Evolutionary conservation across 139 green algal species (phyloP).

Genomic region (Chlorella sorokiniana): DNA sequence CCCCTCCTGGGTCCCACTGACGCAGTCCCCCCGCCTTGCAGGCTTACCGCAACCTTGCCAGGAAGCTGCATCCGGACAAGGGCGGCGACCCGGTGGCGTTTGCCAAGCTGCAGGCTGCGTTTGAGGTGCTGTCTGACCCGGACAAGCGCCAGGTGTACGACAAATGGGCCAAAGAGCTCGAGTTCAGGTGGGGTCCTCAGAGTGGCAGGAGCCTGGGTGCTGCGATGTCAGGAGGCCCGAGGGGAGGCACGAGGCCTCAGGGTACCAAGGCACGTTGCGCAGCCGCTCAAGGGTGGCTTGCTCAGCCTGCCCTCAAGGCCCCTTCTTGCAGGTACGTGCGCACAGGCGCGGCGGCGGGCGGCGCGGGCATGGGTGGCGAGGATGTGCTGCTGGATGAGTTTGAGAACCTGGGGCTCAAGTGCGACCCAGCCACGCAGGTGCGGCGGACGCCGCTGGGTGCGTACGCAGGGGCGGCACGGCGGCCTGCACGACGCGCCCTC

Average conservation of each 20-base stretch:
- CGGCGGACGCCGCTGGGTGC: not conserved
- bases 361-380: slow-evolving; percentile 59
- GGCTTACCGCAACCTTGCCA: slow-evolving; percentile 68
- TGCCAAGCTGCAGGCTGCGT: slow-evolving; percentile 60
- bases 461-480: not conserved
- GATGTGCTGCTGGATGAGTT: slow-evolving; percentile 79
- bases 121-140: slow-evolving; percentile 66
- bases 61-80: slow-evolving; percentile 83
- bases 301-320: not conserved
- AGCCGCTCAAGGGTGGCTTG: not conserved
- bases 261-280: not conserved
- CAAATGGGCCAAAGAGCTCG: slow-evolving; percentile 59
- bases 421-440: slow-evolving; percentile 49
- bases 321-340: slow-evolving; percentile 21
- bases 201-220: too few species aligned
- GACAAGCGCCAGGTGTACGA: slow-evolving; percentile 69
- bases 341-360: not conserved
- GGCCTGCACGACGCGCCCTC: too few species aligned
- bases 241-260: too few species aligned
- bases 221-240: too few species aligned
- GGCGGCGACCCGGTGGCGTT: slow-evolving; percentile 67
- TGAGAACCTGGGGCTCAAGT: slow-evolving; percentile 55
- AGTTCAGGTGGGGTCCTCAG: slow-evolving; percentile 55
- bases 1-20: too few species aligned
- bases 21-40: not conserved